Percentiles rank a stretch among this genome's conserved stretches.
These are phyloP conservation scores for Cercophora sp. DNA, from an alignment of 495 filamentous ascomycete genomes.

Conservation along the genomic window DNA sequence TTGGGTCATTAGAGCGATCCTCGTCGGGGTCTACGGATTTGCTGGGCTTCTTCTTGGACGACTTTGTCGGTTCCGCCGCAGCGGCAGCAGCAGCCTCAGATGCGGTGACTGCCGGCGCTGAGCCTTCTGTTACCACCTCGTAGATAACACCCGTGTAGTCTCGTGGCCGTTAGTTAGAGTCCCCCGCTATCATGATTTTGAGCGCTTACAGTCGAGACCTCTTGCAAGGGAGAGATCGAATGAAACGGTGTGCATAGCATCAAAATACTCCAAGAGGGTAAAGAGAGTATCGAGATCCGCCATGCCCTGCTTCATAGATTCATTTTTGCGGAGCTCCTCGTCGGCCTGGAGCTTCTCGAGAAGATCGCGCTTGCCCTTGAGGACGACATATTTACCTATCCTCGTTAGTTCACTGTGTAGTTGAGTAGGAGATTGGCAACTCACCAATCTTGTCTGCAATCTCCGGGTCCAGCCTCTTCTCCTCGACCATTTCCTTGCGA, in stretches of 20 bases:
- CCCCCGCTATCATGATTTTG: no score
- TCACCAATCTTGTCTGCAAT: slow-evolving; percentile 83
- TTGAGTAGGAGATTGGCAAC: no score
- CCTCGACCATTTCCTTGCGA: slow-evolving; percentile 84
- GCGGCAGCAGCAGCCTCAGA: slow-evolving; percentile 21
- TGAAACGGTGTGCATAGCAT: slow-evolving; percentile 64
- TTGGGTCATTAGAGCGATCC: slow-evolving; percentile 77
- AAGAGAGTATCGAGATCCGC: slow-evolving; percentile 79
- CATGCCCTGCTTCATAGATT: slow-evolving; percentile 69
- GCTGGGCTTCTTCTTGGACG: slow-evolving; percentile 51
- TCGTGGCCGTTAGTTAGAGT: not conserved
- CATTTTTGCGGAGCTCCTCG: slow-evolving; percentile 60
- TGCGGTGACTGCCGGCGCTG: slow-evolving; percentile 8
- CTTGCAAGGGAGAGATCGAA: slow-evolving; percentile 82
- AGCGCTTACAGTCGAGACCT: not conserved
- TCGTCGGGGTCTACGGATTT: slow-evolving; percentile 61
- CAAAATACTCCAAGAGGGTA: slow-evolving; percentile 73
- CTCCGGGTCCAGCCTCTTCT: slow-evolving; percentile 72
- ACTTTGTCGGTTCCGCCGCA: slow-evolving; percentile 45
- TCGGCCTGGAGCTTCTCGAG: slow-evolving; percentile 61
- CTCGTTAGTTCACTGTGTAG: no score
- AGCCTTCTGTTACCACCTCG: slow-evolving; percentile 60
- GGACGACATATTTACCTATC: slow-evolving; percentile 8
- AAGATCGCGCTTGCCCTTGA: slow-evolving; percentile 49
- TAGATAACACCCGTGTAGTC: slow-evolving; percentile 92